phyloP scores from a whole-genome alignment of 2,329 filamentous ascomycete species.

The Venturiaceae sp. region DNA sequence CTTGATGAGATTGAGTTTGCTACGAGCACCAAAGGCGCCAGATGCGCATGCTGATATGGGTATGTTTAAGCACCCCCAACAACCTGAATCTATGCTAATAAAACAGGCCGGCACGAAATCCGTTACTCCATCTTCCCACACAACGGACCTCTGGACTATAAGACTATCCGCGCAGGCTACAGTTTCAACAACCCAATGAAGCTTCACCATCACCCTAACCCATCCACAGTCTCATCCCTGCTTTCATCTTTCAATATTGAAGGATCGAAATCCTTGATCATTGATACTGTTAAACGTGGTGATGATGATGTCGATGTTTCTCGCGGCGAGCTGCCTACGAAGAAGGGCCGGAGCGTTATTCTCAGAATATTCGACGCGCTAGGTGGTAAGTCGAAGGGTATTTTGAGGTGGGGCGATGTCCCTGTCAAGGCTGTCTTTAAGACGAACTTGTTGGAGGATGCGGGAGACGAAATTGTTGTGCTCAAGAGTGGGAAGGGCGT shows the following conservation, averaged over 20 bases:
- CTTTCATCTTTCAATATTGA: conserved; percentile 56
- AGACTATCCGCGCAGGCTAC: conserved; percentile 73
- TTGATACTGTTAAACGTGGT: conserved; percentile 88
- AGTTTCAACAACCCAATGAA: conserved; percentile 82
- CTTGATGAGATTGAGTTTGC: conserved; percentile 77
- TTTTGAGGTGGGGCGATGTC: conserved; percentile 54
- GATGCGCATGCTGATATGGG: conserved; percentile 93
- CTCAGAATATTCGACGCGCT: conserved; percentile 80
- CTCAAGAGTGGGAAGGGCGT: conserved; percentile 38
- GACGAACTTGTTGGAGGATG: conserved; percentile 83
- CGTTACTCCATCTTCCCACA: conserved; percentile 89
- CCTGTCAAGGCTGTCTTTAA: conserved; percentile 69
- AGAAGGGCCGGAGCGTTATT: conserved; percentile 70
- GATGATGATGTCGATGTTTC: conserved; percentile 46
- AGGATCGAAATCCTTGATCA: conserved; percentile 56
- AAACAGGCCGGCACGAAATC: conserved; percentile 58
- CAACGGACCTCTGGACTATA: conserved; percentile 56
- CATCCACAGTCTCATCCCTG: conserved; percentile 19
- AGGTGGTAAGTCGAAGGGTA: conserved; percentile 68
- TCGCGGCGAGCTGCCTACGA: conserved; percentile 45
- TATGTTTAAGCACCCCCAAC: conserved; percentile 5
- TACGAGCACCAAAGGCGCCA: conserved; percentile 83
- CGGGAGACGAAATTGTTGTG: conserved; percentile 55
- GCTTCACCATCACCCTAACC: conserved; percentile 32
- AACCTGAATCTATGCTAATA: background rate